A percentile compares a stretch with the other conserved stretches of the same genome.
Conservation (phyloP, 768 basidiomycete species). For the Boletus subparvulus region DNA sequence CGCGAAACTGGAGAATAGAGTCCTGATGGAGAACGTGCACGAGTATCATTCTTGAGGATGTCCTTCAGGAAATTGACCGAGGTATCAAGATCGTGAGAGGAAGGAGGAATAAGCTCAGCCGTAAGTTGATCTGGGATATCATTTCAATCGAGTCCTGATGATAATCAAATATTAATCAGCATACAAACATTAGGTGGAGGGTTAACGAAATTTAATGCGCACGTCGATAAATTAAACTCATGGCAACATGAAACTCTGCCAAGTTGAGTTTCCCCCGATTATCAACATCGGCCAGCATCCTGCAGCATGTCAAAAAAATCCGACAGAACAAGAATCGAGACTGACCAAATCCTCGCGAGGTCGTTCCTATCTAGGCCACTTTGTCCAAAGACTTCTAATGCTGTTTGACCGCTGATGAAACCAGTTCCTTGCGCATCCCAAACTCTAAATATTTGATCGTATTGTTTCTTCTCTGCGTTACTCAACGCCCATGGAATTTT, state of each 20-base stretch:
- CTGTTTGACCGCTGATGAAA: slow-evolving; percentile 83
- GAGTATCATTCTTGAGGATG: slow-evolving; percentile 83
- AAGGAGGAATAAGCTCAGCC: slow-evolving; percentile 87
- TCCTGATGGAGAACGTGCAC: slow-evolving; percentile 61
- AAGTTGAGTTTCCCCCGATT: slow-evolving; percentile 95
- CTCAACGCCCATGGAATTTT: slow-evolving; percentile 84
- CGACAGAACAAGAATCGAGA: slow-evolving; percentile 10
- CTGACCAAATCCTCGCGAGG: slow-evolving; percentile 89
- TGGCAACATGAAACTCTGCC: slow-evolving; percentile 96
- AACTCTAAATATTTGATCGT: slow-evolving; percentile 94
- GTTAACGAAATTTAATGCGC: slow-evolving; percentile 35
- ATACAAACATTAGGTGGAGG: background rate
- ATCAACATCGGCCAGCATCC: slow-evolving; percentile 89
- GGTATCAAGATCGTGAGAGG: slow-evolving; percentile 81
- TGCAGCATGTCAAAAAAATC: slow-evolving; percentile 29
- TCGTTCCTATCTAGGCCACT: slow-evolving; percentile 89
- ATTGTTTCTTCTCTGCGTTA: slow-evolving; percentile 92
- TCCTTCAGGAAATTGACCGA: slow-evolving; percentile 90
- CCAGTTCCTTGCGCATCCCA: slow-evolving; percentile 85
- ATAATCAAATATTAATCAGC: background rate
- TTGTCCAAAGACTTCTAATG: slow-evolving; percentile 91
- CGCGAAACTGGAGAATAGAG: slow-evolving; percentile 56
- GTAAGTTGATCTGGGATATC: slow-evolving; percentile 86
- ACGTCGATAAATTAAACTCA: slow-evolving; percentile 98
- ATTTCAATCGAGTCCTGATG: slow-evolving; percentile 85